A percentile compares a stretch with the other conserved stretches of the same genome.
Conservation (phyloP, 2,329 filamentous ascomycete species). For the Talaromyces sp. region DNA sequence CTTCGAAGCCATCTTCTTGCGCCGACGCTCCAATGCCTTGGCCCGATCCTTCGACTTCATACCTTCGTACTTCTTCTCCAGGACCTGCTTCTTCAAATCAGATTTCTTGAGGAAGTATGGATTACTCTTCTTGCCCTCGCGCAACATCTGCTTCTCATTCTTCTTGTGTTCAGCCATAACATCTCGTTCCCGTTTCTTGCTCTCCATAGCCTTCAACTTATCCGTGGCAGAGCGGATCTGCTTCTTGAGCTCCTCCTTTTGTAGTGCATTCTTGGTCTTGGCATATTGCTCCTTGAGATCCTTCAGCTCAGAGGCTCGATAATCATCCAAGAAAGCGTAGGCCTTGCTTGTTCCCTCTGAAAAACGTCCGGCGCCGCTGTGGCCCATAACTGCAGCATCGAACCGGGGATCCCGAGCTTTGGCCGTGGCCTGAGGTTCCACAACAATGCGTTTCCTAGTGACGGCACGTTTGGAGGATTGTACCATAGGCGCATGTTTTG, state of each 20-base stretch:
- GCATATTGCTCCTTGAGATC: slow-evolving; percentile 70
- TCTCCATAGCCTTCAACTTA: slow-evolving; percentile 69
- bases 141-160: slow-evolving; percentile 81
- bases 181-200: slow-evolving; percentile 69
- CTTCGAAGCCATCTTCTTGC: slow-evolving; percentile 85
- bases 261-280: slow-evolving; percentile 64
- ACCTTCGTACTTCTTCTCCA: slow-evolving; percentile 76
- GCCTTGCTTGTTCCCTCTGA: slow-evolving; percentile 64
- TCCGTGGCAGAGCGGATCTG: slow-evolving; percentile 78
- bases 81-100: slow-evolving; percentile 83
- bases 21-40: slow-evolving; percentile 78
- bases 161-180: slow-evolving; percentile 75
- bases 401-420: slow-evolving; percentile 88
- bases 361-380: slow-evolving; percentile 33
- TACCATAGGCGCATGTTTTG: slow-evolving; percentile 87
- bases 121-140: slow-evolving; percentile 75
- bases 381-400: slow-evolving; percentile 61
- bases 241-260: slow-evolving; percentile 71
- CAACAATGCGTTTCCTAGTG: slow-evolving; percentile 74
- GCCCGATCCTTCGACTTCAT: slow-evolving; percentile 87
- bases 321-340: slow-evolving; percentile 86
- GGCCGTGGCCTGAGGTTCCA: slow-evolving; percentile 57
- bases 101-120: slow-evolving; percentile 92
- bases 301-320: slow-evolving; percentile 80
- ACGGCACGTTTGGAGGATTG: slow-evolving; percentile 83